Base-by-base conservation (phyloP, 805 yeast genomes). In the Yamadazyma phyllophila region DNA sequence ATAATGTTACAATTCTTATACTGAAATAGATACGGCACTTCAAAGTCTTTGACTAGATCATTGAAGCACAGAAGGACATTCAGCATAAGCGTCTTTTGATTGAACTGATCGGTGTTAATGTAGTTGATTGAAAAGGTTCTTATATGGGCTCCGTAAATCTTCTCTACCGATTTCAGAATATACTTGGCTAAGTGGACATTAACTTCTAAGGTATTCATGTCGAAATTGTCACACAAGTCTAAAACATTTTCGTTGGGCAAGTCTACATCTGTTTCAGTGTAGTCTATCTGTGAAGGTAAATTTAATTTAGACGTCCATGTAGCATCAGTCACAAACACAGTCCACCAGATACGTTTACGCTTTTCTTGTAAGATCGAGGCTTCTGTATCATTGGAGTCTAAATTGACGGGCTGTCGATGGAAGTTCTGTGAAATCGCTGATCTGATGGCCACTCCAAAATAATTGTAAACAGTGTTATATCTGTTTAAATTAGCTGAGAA, bases 181-280 rank as follows among this genome's bases (percentile, higher is more conserved):
- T 62, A 62, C 49, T 71, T 70, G 17, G 70, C 60, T 50, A 71
- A 57, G 40, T 71, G 73, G 16, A 69, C 73, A 49, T 70, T 69
- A 17, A 61, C 51, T 45, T 67, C 73, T 36, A 71, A 56, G 10
- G 60, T 47, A 30, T 58, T 57, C 9, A 53, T 44, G 46, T 67
- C 64, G 45, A 66, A 70, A 20, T 52, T 39, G 45, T 69, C 73
- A n/a, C 48, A 14, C 26, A 68, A 48, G 34, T 58, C 64, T 26
- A 52, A 33, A 10, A 44, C 38, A 48, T 66, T 66, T 49, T 70
- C 74, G 31, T 57, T 45, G 4, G 76, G 76, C 8, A 69, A 58
- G 32, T 69, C 72, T 10, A 69, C 71, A 42, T 71, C 76, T 1
- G 76, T 71, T 45, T 70, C 74, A 4, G 71, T 65, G 53, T 67